Base-by-base conservation (phyloP, 2,329 filamentous ascomycete genomes). In the Cordyceps militaris region DNA sequence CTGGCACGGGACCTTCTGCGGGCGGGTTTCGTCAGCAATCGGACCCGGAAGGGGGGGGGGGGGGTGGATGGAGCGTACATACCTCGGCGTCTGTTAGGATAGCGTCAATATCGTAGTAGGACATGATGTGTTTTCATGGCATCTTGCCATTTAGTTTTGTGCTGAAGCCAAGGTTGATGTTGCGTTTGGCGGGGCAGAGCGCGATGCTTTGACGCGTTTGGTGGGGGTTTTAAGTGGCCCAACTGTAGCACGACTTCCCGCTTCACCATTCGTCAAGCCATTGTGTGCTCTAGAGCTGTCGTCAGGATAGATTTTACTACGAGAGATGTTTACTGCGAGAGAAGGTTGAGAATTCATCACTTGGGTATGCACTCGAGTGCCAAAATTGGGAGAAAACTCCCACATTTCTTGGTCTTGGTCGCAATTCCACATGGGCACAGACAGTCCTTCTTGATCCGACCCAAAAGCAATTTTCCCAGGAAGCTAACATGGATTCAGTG, bases 1-100 rank as follows among this genome's bases (percentile, higher is more conserved):
- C 53, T 89, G 95, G 76, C 92, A 96, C 42, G 94, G 93, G 32
- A 97, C 84, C 88, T 97, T 97, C 86, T 96, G 65, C 19, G 44
- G 9, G 34, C 1, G 4, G 13, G n/a, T 36, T 36, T 10, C 9
- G 9, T 36, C 34, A 38, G 34, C 34, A 16, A 16, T 10, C 7
- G 14, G 14, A n/a, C 1, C 8, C 2, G 11, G 14, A 13, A 24
- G 3, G 10, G 28, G 14, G 16, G 26, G 6, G 36, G 4, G 16
- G 30, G 34, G 21, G n/a, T 57, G 38, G 62, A 21, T 16, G 2
- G n/a, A 34, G 13, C n/a, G n/a, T 21, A 36, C 61, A 47, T 77
- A 87, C 87, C 76, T 92, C 90, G 51, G 89, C 85, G 70, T 94
- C 89, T 10, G 90, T 94, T 46, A 94, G 80, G 74, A 95, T 94